Evolutionary conservation across 2,329 filamentous ascomycete genomes (phyloP), one percentile per base, ranked within the genome.

Genomic region (Aureobasidium musti): DNA sequence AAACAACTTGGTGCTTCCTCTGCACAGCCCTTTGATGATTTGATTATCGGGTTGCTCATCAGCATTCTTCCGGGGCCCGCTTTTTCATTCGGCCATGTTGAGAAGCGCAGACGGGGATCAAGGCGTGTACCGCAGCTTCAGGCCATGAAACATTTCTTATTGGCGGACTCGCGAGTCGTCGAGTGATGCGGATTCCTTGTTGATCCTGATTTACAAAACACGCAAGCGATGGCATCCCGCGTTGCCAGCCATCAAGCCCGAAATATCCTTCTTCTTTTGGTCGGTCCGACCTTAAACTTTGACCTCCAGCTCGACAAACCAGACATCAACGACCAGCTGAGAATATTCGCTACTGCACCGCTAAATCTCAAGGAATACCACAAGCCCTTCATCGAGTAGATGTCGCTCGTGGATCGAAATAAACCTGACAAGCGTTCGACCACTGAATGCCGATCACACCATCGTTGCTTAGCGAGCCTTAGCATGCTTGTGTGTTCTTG

Each of bases 151-250:
- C 41, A 35, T 61, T 61, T 61, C 57, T 52, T 17, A 47, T 61
- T 35, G 41, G 41, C 43, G 26, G 56, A 60, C 10, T 49, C 21
- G 57, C 41, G 30, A 49, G 3, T 35, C 39, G 43, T 60, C 28
- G 57, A 61, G 43, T 14, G 57, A 14, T 61, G 43, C 35, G 35
- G 26, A 45, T 59, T 45, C 19, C 39, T 23, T 35, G 57, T 49
- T 61, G 57, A 61, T 61, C 57, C n/a, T 61, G 57, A 61, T 61
- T 61, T 37, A n/a, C 13, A 60, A 13, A 41, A 47, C 56, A 47
- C 43, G 57, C 41, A 61, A 47, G 19, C 19, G 28, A 21, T 30
- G 21, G 28, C 41, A 26, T n/a, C 43, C 41, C 43, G 54, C 28
- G 30, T 49, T 23, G 39, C 28, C 56, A 41, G 39, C 26, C 23